Evolutionary conservation across 306 rosid genomes (phyloP), one percentile per base, ranked within the genome.

Genomic region (Mucuna pruriens): DNA sequence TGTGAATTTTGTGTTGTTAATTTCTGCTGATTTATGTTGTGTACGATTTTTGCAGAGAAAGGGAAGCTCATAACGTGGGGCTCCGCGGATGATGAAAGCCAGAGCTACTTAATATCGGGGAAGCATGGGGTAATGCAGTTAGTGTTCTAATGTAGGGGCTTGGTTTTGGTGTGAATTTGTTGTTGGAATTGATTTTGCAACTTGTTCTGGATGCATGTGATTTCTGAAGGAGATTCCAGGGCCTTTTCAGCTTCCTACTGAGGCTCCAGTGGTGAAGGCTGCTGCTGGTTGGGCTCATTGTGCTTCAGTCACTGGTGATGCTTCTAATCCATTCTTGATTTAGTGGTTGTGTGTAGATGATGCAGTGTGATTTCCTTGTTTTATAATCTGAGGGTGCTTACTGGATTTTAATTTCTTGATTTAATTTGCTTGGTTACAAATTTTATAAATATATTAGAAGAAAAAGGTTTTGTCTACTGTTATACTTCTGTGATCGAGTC

Each of bases 211-310:
- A 82, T 84, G 86, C 63, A 23, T 72, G 34, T 73, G 17, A 48
- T 55, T 87, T 85, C 76, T 92, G 86, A 88, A 94, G 98, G 97
- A 92, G 85, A 86, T 71, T 62, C 94, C 98, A 54, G 94, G 90
- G 88, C 63, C 86, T 71, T 87, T 85, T 81, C 87, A 88, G 74
- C 90, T 94, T 15, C 97, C 97, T 38, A 81, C 88, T 61, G 89
- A 90, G 80, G 89, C 87, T 79, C 66, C 94, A 44, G 90, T 91
- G 46, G 85, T 89, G 48, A 86, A 87, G 64, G 98, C 97, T 60
- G 90, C 91, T 84, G 92, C 95, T 67, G 98, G 97, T 75, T 94
- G 98, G 98, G 98, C 97, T 52, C 97, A 94, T 71, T 94, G 97
- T 58, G 97, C 87, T 46, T 67, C 90, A 0, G 95, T 89, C 48